These are phyloP conservation scores for Sinapis alba DNA, from an alignment of 441 rosid species.

Conservation along the genomic window DNA sequence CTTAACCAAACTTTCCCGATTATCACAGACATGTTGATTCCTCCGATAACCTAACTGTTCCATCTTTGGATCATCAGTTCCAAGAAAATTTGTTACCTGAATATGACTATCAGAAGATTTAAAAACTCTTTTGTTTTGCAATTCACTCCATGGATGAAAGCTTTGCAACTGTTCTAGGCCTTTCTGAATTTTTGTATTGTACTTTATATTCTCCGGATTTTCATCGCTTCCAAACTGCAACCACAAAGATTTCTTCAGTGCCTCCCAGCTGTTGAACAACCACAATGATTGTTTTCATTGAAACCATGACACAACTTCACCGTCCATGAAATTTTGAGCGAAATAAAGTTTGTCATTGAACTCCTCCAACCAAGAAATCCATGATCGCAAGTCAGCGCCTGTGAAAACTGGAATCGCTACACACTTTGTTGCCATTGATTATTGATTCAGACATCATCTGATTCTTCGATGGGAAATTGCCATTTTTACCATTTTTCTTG, in stretches of 20 bases:
- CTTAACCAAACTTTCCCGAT: neutral
- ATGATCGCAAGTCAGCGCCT: neutral
- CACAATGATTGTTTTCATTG: neutral
- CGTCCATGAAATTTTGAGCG: neutral
- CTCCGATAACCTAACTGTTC: neutral
- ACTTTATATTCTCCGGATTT: neutral
- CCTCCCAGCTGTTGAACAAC: neutral
- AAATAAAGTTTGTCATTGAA: neutral
- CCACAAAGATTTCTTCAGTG: neutral
- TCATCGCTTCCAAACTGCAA: neutral
- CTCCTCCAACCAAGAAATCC: neutral
- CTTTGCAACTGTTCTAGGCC: too few species aligned
- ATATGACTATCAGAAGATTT: neutral
- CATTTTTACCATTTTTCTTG: too few species aligned
- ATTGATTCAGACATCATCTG: too few species aligned
- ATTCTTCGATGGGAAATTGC: too few species aligned
- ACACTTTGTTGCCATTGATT: too few species aligned
- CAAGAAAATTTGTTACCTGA: neutral
- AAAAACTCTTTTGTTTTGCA: neutral
- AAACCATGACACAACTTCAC: neutral
- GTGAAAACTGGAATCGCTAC: neutral
- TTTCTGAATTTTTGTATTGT: neutral
- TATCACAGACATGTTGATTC: neutral
- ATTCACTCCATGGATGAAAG: too few species aligned
- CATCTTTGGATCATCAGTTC: neutral